Evolutionary conservation across 306 rosid species (phyloP), one percentile per base, ranked within the genome.

Genomic region (Adenanthera pavonina): DNA sequence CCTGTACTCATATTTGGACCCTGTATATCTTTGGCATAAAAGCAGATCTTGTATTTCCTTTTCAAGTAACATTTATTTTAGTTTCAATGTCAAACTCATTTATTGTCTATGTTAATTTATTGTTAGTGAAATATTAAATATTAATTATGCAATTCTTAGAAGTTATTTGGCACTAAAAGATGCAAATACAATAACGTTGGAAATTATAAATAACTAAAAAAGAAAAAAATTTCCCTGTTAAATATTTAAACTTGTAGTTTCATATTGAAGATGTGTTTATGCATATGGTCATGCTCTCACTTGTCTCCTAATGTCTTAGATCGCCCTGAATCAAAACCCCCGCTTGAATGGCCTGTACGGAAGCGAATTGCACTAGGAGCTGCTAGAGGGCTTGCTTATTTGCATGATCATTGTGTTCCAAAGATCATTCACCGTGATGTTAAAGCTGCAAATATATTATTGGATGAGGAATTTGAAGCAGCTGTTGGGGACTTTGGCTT

Each of bases 371-470:
- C 77, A 8, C 49, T 70, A 16, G 82, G 77, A 70, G 20, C 82
- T 69, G 82, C 82, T 3, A 79, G 48, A 61, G 82, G 82, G 61
- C 77, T 79, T 70, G 82, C 82, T 69, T 79, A 79, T 69, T 79
- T 79, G 71, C 82, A 79, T 17, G 82, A 79, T 17, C 25, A 56
- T 34, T 79, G 82, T 70, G 25, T 69, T 30, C 77, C 61, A 5
- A 79, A 46, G 40, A 70, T 70, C 36, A 79, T 79, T 70, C 82
- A 79, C 36, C 82, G 71, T 44, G 77, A 70, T 70, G 82, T 79
- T 7, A 79, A 79, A 34, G 77, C 82, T 53, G 82, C 74, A 15
- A 78, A 78, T 69, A 78, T 78, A 68, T 68, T 78, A 54, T 70
- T 68, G 56, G 82, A 78, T 53, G 82, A 54, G 8, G 69, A 69